Base-by-base conservation (phyloP, 148 eudicot species). In the Chenopodium formosanum region DNA sequence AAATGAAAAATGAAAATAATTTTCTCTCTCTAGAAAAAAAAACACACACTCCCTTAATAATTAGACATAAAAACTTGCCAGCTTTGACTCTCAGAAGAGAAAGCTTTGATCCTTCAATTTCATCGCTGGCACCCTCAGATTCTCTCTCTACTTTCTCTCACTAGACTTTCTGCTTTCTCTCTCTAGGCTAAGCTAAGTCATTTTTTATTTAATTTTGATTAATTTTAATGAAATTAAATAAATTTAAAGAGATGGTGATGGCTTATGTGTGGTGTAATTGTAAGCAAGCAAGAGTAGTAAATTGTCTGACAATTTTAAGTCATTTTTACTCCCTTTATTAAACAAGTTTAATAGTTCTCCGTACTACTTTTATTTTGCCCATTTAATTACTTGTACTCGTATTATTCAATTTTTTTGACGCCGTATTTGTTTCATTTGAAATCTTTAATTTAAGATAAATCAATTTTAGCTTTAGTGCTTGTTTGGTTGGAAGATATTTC, bases 61-160 rank as follows among this genome's bases (percentile, higher is more conserved):
- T 75, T 84, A 19, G 31, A 65, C 74, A 31, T 63, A 74, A 81
- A 70, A 56, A 56, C 40, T 53, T 84, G 87, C 84, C 89, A 87
- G 91, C 89, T 83, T 86, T 86, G 89, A 85, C 85, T 81, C 82
- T 75, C 62, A 56, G 62, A 63, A 80, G 79, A 82, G 81, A 86
- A 89, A 86, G 92, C 86, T 85, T 90, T 83, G 89, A 89, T 92
- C 91, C 93, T 89, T 89, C 94, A 88, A 88, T 76, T 86, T 90
- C 94, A 87, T 89, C 67, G 98, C 97, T 94, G 98, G 94, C 98
- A 89, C 68, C 76, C 60, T 52, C 75, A 73, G 62, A 86, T 82
- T 82, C 84, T 81, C 88, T 83, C 88, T 85, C 86, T 60, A 32
- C 78, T 73, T 73, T 73, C 72, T 80, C 82, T 73, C 53, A 72